A percentile compares a stretch with the other conserved stretches of the same genome.
phyloP scores from a whole-genome alignment of 441 rosid species.

The Corymbia citriodora region DNA sequence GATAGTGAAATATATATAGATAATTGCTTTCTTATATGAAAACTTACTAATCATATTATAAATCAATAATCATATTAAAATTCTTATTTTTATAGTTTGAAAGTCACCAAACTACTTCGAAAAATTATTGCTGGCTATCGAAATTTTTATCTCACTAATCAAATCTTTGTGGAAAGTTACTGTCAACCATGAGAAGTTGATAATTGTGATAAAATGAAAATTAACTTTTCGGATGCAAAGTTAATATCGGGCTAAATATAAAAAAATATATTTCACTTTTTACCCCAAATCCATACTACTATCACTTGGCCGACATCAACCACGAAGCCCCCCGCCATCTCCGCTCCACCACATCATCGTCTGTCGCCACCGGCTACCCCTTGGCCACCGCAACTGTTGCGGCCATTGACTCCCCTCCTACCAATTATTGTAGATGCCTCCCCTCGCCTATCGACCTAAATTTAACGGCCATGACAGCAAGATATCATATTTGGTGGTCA shows the following conservation, averaged over 20 bases:
- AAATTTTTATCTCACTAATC: neutral
- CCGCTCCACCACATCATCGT: neutral
- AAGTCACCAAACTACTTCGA: neutral
- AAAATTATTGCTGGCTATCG: neutral
- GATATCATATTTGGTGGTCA: neutral
- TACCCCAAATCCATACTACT: neutral
- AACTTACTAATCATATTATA: too few relatives aligned
- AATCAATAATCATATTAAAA: neutral
- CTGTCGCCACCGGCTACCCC: neutral
- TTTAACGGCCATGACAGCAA: neutral
- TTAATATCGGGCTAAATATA: neutral
- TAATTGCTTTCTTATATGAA: too few relatives aligned
- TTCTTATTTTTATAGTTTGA: neutral
- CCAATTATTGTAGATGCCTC: fast-evolving
- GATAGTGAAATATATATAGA: too few relatives aligned
- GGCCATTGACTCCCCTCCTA: neutral
- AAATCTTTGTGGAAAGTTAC: neutral
- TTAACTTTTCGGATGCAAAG: neutral
- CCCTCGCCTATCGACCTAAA: fast-evolving
- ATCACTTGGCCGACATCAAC: neutral
- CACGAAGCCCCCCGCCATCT: neutral
- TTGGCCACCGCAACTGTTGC: neutral
- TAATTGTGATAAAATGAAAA: too few relatives aligned
- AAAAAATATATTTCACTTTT: neutral
- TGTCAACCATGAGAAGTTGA: neutral